phyloP scores from a whole-genome alignment of 2,329 filamentous ascomycete species.

The Zymoseptoria brevis region DNA sequence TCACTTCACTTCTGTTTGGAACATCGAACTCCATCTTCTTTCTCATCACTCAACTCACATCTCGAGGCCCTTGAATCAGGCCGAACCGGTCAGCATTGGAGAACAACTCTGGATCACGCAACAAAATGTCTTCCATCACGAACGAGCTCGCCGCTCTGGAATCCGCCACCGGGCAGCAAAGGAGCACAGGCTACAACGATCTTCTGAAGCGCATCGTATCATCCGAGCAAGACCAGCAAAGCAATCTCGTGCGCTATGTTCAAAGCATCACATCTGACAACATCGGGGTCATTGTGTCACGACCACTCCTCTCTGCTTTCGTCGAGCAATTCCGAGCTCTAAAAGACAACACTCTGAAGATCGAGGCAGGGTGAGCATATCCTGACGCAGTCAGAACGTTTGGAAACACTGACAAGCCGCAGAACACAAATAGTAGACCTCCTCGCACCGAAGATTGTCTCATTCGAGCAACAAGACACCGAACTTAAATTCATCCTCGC shows the following conservation, averaged over 20 bases:
- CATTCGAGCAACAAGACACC: conserved; percentile 78
- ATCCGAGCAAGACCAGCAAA: conserved; percentile 40
- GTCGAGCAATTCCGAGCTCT: conserved; percentile 55
- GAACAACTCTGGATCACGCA: not conserved
- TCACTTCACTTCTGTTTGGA: not conserved
- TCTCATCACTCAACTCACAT: not conserved
- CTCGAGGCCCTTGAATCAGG: not conserved
- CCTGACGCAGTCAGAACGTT: not conserved
- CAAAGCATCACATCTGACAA: conserved; percentile 56
- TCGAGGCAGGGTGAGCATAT: conserved; percentile 51
- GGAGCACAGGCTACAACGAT: conserved; percentile 47
- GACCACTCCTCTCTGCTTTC: conserved; percentile 62
- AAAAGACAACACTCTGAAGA: conserved; percentile 56
- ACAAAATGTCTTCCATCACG: not conserved
- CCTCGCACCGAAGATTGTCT: conserved; percentile 59
- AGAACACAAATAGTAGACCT: conserved; percentile 58
- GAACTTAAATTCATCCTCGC: conserved; percentile 73
- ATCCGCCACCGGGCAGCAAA: conserved; percentile 9
- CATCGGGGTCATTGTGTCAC: conserved; percentile 68
- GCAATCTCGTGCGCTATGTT: conserved; percentile 61
- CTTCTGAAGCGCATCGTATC: conserved; percentile 50
- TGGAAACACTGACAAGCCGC: conserved; percentile 25
- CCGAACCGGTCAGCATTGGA: not conserved
- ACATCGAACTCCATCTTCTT: not conserved
- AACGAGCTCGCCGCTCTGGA: not conserved